These are phyloP conservation scores for Penicillium sp. DNA, from an alignment of 2,329 filamentous ascomycete genomes.

Conservation along the genomic window DNA sequence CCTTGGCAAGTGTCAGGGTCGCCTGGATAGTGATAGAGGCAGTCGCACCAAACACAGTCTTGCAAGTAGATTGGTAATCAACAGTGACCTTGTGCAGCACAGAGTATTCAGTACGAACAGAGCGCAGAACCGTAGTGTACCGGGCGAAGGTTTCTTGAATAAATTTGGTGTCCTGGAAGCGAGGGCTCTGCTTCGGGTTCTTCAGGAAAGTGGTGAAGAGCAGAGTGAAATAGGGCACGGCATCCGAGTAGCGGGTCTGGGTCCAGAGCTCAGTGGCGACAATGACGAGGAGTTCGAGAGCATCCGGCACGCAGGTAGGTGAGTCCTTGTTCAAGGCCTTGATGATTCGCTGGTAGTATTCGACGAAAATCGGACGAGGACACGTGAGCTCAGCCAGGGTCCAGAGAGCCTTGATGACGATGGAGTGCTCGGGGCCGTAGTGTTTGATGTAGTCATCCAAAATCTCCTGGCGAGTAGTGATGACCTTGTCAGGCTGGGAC, in stretches of 20 bases:
- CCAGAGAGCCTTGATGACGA: conserved; percentile 39
- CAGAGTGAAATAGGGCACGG: conserved; percentile 34
- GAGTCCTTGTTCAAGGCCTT: conserved; percentile 40
- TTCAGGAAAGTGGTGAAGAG: conserved; percentile 41
- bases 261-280: conserved; percentile 41
- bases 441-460: conserved; percentile 38
- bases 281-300: conserved; percentile 39
- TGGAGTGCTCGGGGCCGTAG: conserved; percentile 34
- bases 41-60: conserved; percentile 34
- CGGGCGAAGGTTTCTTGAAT: conserved; percentile 34
- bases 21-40: conserved; percentile 40
- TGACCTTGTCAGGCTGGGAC: conserved; percentile 36
- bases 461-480: conserved; percentile 40
- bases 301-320: conserved; percentile 35
- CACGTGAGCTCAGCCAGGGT: conserved; percentile 37
- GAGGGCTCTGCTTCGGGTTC: conserved; percentile 29
- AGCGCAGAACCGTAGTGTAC: conserved; percentile 38
- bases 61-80: conserved; percentile 36
- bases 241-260: conserved; percentile 40
- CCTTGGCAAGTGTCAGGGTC: conserved; percentile 35
- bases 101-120: conserved; percentile 30
- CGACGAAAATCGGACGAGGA: conserved; percentile 37
- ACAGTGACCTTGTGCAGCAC: conserved; percentile 35
- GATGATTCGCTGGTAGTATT: conserved; percentile 42
- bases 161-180: conserved; percentile 35